A percentile compares a stretch with the other conserved stretches of the same genome.
These are phyloP conservation scores for Elsinoe arachidis DNA, from an alignment of 2,329 filamentous ascomycete genomes.

Conservation along the genomic window DNA sequence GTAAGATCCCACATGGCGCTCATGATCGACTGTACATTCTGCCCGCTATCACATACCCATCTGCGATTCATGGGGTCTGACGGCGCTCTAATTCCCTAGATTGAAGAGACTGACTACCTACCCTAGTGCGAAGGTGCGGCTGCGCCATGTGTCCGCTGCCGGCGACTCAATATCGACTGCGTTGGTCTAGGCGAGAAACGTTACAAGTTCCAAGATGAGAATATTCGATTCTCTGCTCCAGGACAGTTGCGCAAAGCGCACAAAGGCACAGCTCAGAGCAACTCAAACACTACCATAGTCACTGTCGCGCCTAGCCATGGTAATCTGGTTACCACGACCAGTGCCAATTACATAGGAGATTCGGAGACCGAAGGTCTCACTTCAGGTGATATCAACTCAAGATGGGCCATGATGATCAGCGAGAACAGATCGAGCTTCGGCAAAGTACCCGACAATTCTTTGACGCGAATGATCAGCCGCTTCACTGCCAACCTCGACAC, in stretches of 20 bases:
- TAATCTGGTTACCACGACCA: background rate
- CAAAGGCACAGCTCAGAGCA: background rate
- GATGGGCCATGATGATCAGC: background rate
- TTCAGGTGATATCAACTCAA: background rate
- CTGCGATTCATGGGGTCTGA: no score
- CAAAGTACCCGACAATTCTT: background rate
- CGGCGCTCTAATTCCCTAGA: no score
- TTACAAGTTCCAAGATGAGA: constrained; percentile 13
- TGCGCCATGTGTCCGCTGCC: constrained; percentile 7
- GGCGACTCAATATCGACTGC: constrained; percentile 4
- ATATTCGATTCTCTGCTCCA: background rate
- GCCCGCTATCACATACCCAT: no score
- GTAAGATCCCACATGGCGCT: background rate
- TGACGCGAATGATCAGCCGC: background rate
- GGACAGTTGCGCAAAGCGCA: background rate
- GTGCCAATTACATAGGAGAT: background rate
- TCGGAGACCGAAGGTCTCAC: background rate
- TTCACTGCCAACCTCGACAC: constrained; percentile 1
- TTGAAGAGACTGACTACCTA: background rate
- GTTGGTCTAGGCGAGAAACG: constrained; percentile 1
- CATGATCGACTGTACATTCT: background rate
- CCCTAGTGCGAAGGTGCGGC: constrained; percentile 3
- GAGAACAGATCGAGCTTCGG: constrained; percentile 3
- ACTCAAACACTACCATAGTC: background rate
- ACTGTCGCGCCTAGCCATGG: background rate